Conservation (phyloP, 2,329 filamentous ascomycete genomes). For the Metarhizium sp. region DNA sequence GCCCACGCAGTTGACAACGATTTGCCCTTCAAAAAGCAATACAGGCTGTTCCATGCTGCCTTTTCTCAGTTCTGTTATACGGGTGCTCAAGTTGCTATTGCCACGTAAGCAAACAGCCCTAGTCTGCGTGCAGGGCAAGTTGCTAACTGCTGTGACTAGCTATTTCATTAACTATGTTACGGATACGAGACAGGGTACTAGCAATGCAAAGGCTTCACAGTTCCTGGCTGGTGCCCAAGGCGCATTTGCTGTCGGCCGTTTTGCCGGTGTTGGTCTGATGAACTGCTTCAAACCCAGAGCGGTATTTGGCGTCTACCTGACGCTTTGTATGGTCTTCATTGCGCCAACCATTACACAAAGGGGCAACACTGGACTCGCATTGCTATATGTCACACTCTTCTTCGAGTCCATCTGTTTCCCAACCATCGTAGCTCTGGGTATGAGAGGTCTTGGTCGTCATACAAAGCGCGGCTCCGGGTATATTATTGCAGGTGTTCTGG, state of each 20-base stretch:
- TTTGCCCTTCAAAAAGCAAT: slow-evolving; percentile 60
- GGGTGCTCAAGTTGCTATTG: slow-evolving; percentile 60
- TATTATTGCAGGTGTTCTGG: slow-evolving; percentile 58
- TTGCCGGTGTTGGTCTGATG: slow-evolving; percentile 59
- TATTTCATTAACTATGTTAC: slow-evolving; percentile 70
- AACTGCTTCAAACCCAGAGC: slow-evolving; percentile 54
- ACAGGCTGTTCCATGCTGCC: slow-evolving; percentile 65
- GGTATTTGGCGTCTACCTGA: slow-evolving; percentile 59
- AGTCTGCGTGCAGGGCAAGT: neutral
- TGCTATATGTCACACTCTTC: slow-evolving; percentile 64
- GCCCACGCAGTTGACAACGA: slow-evolving; percentile 42
- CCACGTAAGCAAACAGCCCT: slow-evolving; percentile 16
- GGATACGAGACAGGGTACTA: slow-evolving; percentile 45
- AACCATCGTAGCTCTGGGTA: slow-evolving; percentile 69
- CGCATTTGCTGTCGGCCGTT: slow-evolving; percentile 62
- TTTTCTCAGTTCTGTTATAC: slow-evolving; percentile 73
- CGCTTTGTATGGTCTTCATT: slow-evolving; percentile 54
- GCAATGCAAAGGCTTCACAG: slow-evolving; percentile 45
- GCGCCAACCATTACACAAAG: slow-evolving; percentile 36
- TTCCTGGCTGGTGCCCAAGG: slow-evolving; percentile 68
- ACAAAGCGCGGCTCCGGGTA: slow-evolving; percentile 68
- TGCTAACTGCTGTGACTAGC: slow-evolving; percentile 9
- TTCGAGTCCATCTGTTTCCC: slow-evolving; percentile 77
- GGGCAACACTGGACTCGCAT: slow-evolving; percentile 40
- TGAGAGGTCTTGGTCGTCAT: slow-evolving; percentile 67